phyloP scores from a whole-genome alignment of 139 green algal species.

The Chlamydomonas eustigma region DNA sequence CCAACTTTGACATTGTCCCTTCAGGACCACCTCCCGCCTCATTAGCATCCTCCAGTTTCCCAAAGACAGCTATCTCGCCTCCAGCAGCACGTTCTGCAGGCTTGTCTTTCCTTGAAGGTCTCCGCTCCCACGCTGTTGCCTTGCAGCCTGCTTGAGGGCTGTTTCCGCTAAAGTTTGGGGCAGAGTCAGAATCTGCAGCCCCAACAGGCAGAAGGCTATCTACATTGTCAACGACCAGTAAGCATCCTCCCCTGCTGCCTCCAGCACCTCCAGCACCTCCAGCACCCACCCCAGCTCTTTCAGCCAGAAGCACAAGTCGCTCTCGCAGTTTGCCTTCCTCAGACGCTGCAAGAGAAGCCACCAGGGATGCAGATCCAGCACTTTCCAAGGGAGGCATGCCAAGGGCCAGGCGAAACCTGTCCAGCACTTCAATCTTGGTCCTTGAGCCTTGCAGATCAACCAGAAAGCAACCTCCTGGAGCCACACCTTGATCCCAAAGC shows the following conservation, averaged over 20 bases:
- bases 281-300: too few species aligned
- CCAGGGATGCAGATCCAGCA: too few species aligned
- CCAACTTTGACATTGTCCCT: not conserved
- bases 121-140: not conserved
- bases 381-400: not conserved
- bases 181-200: not conserved
- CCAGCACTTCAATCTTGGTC: conserved; percentile 15
- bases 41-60: not conserved
- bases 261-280: not conserved
- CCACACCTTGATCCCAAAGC: conserved; percentile 13
- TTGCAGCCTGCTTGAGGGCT: too few species aligned
- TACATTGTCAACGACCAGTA: not conserved
- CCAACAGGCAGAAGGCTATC: not conserved
- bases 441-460: conserved; percentile 18
- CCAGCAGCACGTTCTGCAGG: too few species aligned
- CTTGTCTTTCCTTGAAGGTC: too few species aligned
- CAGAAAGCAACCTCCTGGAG: conserved; percentile 18
- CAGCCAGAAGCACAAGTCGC: not conserved
- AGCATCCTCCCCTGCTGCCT: not conserved
- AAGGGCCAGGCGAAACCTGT: conserved; percentile 14
- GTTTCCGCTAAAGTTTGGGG: not conserved
- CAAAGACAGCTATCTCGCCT: not conserved
- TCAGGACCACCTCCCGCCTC: not conserved
- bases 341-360: too few species aligned
- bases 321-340: not conserved